Percentiles rank a stretch among this genome's conserved stretches.
These are phyloP conservation scores for Hypoxylon sp. DNA, from an alignment of 2,329 filamentous ascomycete genomes.

Conservation along the genomic window DNA sequence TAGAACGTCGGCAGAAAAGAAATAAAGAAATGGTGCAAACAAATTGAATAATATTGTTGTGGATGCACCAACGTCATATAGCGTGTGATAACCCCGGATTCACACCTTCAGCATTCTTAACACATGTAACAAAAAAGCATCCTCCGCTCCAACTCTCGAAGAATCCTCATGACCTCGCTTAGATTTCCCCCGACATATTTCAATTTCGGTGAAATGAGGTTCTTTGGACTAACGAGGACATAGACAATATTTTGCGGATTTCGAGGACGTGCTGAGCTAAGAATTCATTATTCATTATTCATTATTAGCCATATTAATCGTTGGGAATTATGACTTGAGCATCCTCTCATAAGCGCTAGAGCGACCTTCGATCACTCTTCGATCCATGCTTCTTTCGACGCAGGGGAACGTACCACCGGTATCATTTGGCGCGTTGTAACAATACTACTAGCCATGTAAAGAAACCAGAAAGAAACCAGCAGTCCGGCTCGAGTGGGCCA, in stretches of 20 bases:
- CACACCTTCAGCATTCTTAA: not conserved
- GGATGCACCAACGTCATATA: slow-evolving; percentile 5
- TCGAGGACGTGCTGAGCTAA: not conserved
- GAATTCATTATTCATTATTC: not conserved
- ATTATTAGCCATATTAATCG: too few relatives aligned
- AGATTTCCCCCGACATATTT: not conserved
- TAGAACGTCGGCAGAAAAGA: not conserved
- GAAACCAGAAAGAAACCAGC: slow-evolving; percentile 34
- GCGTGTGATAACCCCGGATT: slow-evolving; percentile 1
- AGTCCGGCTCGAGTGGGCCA: slow-evolving; percentile 37
- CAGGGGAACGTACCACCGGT: slow-evolving; percentile 39
- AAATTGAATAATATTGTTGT: not conserved
- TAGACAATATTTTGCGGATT: not conserved
- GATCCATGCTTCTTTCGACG: slow-evolving; percentile 31
- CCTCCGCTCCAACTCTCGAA: not conserved
- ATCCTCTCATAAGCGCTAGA: slow-evolving; percentile 33
- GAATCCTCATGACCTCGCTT: not conserved
- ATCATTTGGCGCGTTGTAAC: slow-evolving; percentile 41
- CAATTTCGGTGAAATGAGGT: not conserved
- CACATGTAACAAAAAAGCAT: not conserved
- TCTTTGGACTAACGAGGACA: not conserved
- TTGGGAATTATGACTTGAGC: too few relatives aligned
- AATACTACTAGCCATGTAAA: too few relatives aligned
- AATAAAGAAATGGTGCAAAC: not conserved
- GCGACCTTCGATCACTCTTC: slow-evolving; percentile 24